Percentiles rank a stretch among this genome's conserved stretches.
Evolutionary conservation across 164 flowering plant genomes (phyloP).

Genomic region (Saururus chinensis): DNA sequence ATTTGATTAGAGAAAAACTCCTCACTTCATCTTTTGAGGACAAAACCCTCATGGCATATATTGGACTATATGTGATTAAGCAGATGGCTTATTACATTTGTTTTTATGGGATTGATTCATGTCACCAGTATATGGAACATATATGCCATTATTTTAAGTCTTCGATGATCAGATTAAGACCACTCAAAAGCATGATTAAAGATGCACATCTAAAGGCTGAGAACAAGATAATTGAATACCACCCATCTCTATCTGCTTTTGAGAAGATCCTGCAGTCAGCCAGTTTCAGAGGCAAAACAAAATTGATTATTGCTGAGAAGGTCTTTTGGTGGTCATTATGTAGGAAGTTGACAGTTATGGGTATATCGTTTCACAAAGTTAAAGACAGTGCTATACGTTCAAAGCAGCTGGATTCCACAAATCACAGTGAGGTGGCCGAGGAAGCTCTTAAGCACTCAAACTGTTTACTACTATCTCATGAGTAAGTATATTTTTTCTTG

Average conservation of each 20-base stretch:
- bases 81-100: slow-evolving; percentile 49
- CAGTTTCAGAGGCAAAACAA: slow-evolving; percentile 17
- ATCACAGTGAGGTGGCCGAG: slow-evolving; percentile 5
- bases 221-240: slow-evolving; percentile 26
- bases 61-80: slow-evolving; percentile 35
- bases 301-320: slow-evolving; percentile 40
- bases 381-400: slow-evolving; percentile 2
- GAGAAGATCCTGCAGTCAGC: slow-evolving; percentile 29
- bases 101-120: slow-evolving; percentile 41
- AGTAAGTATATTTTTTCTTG: slow-evolving; percentile 21
- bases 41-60: slow-evolving; percentile 21
- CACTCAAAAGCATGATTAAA: slow-evolving; percentile 25
- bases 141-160: slow-evolving; percentile 21
- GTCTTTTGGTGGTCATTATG: slow-evolving; percentile 45
- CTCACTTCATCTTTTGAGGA: slow-evolving; percentile 10
- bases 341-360: slow-evolving; percentile 32
- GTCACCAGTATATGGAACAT: slow-evolving; percentile 27
- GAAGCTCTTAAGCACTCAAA: slow-evolving; percentile 18
- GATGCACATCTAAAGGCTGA: slow-evolving; percentile 24
- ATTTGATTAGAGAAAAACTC: slow-evolving; percentile 13
- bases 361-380: slow-evolving; percentile 27
- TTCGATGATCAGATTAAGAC: slow-evolving; percentile 24
- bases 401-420: slow-evolving; percentile 11
- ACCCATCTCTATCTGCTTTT: slow-evolving; percentile 42
- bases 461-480: slow-evolving; percentile 33